phyloP scores from a whole-genome alignment of 1,284 basidiomycete species.

The Naganishia cerealis region DNA sequence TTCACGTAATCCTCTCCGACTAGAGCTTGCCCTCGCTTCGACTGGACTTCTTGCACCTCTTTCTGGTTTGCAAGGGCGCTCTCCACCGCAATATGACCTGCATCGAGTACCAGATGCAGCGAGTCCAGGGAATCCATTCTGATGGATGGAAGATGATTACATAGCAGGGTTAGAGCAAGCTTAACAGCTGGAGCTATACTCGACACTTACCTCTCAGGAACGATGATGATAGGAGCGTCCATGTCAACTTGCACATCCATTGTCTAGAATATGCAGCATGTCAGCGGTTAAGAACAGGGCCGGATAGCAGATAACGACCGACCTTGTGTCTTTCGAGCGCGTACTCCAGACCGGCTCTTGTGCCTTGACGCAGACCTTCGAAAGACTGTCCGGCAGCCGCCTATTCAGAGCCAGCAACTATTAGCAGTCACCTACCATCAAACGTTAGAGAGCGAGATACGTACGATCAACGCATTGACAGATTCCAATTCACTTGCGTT shows the following conservation, averaged over 20 bases:
- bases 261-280: conserved; percentile 61
- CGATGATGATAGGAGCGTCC: conserved; percentile 95
- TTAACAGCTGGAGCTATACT: background rate
- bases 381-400: conserved; percentile 91
- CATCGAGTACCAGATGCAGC: conserved; percentile 89
- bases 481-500: conserved; percentile 94
- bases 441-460: conserved; percentile 40
- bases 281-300: conserved; percentile 3
- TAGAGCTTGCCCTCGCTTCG: conserved; percentile 84
- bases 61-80: conserved; percentile 86
- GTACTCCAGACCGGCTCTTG: conserved; percentile 89
- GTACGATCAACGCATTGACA: conserved; percentile 79
- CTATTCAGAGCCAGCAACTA: conserved; percentile 54
- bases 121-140: conserved; percentile 71
- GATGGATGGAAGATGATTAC: background rate
- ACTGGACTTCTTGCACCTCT: conserved; percentile 74
- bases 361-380: conserved; percentile 92
- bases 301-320: conserved; percentile 6
- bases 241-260: conserved; percentile 93
- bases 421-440: conserved; percentile 25
- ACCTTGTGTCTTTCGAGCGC: conserved; percentile 63
- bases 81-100: conserved; percentile 91
- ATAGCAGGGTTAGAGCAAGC: conserved; percentile 20
- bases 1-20: conserved; percentile 83
- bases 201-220: conserved; percentile 65